Percentiles rank a stretch among this genome's conserved stretches.
These are phyloP conservation scores for Medicago truncatula DNA, from an alignment of 306 rosid species.

Conservation along the genomic window DNA sequence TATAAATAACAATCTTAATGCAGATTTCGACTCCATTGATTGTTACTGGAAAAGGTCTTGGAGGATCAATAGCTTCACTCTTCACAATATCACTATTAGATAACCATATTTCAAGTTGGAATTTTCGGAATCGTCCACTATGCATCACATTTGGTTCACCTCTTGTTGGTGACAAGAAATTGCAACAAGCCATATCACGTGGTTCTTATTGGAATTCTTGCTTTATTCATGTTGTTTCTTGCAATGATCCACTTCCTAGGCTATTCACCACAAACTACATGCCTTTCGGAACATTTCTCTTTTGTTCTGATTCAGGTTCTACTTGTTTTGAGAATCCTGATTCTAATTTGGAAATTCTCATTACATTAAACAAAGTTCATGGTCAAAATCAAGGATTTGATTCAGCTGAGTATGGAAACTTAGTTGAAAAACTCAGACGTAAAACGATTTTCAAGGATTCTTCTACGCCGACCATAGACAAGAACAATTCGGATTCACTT, in stretches of 20 bases:
- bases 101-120: too few species aligned
- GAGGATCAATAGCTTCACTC: slow-evolving; percentile 74
- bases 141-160: slow-evolving; percentile 84
- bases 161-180: slow-evolving; percentile 50
- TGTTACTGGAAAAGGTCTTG: slow-evolving; percentile 61
- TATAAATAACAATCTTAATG: slow-evolving; percentile 15
- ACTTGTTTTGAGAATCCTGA: slow-evolving; percentile 59
- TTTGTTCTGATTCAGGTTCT: slow-evolving; percentile 51
- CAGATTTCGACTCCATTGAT: slow-evolving; percentile 45
- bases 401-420: slow-evolving; percentile 32
- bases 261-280: slow-evolving; percentile 33
- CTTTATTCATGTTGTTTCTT: slow-evolving; percentile 61
- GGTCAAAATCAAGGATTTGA: slow-evolving; percentile 20
- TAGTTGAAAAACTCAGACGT: slow-evolving; percentile 44
- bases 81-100: slow-evolving; percentile 67
- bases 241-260: slow-evolving; percentile 55
- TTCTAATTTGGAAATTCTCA: slow-evolving; percentile 37
- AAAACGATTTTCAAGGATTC: slow-evolving; percentile 36
- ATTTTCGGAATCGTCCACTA: slow-evolving; percentile 57
- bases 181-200: slow-evolving; percentile 52
- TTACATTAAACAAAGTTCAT: neutral
- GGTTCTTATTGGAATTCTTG: slow-evolving; percentile 66
- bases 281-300: slow-evolving; percentile 71
- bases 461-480: neutral
- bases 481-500: slow-evolving; percentile 20